Evolutionary conservation across 1,284 basidiomycete species (phyloP).

Genomic region (Mycosarcoma maydis): DNA sequence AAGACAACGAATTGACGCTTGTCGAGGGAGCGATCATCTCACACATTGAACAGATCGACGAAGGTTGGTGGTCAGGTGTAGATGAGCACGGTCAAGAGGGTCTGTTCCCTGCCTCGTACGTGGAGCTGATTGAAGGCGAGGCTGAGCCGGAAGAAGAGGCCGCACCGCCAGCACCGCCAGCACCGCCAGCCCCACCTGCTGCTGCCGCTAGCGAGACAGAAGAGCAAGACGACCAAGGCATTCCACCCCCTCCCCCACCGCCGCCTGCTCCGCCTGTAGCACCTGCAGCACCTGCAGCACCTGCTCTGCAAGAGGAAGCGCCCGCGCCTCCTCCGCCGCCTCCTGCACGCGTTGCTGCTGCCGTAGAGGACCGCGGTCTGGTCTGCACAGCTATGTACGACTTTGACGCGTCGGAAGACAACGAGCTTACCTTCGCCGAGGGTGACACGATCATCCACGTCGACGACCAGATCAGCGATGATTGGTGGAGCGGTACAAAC

Average conservation of each 20-base stretch:
- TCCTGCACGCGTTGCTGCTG: constrained; percentile 8
- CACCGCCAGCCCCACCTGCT: constrained; percentile 25
- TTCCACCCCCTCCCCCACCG: constrained; percentile 70
- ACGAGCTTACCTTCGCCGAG: constrained; percentile 62
- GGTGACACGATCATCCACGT: constrained; percentile 61
- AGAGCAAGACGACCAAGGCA: constrained; percentile 21
- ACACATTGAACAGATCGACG: constrained; percentile 61
- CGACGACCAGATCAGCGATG: constrained; percentile 64
- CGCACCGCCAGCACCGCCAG: constrained; percentile 32
- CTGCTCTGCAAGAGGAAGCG: constrained; percentile 2
- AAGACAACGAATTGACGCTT: constrained; percentile 62
- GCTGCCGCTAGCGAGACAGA: constrained; percentile 17
- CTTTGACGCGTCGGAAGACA: constrained; percentile 65
- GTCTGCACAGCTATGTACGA: constrained; percentile 64
- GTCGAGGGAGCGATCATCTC: constrained; percentile 58
- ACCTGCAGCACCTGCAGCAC: constrained; percentile 21
- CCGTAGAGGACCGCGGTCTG: constrained; percentile 7
- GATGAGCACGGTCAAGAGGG: constrained; percentile 57
- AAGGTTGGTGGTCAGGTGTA: constrained; percentile 66
- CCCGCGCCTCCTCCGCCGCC: constrained; percentile 36
- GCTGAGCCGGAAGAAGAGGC: constrained; percentile 15
- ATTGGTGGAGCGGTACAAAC: constrained; percentile 66
- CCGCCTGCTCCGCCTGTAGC: constrained; percentile 47
- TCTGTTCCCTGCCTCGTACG: constrained; percentile 64
- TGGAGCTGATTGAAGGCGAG: constrained; percentile 56